These are phyloP conservation scores for Limonium bicolor DNA, from an alignment of 148 eudicot genomes.

Conservation along the genomic window DNA sequence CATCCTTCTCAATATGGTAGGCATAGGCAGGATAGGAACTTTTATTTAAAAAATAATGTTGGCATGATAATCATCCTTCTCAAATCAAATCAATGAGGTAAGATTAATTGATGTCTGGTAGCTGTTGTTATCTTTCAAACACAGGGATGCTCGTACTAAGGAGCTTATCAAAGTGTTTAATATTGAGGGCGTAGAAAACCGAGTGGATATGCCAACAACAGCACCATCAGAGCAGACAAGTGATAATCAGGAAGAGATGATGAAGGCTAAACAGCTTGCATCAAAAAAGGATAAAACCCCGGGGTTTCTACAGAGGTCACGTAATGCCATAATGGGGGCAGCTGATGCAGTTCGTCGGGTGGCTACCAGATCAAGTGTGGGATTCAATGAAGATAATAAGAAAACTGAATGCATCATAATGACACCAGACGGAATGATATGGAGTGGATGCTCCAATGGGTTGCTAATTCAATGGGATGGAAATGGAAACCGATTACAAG, in stretches of 20 bases:
- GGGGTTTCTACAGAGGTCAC: constrained; percentile 81
- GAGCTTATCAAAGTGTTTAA: constrained; percentile 82
- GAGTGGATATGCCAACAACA: constrained; percentile 40
- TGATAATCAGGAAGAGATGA: constrained; percentile 57
- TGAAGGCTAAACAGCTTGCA: constrained; percentile 44
- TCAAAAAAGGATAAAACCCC: constrained; percentile 81
- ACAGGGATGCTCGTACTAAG: constrained; percentile 94
- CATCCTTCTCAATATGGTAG: constrained; percentile 89
- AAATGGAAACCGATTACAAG: constrained; percentile 70
- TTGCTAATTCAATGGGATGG: constrained; percentile 75
- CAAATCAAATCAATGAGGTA: not conserved
- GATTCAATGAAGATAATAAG: constrained; percentile 65
- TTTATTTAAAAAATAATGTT: not conserved
- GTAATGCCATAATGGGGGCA: constrained; percentile 93
- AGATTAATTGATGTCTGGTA: not conserved
- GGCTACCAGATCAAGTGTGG: constrained; percentile 65
- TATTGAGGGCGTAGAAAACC: constrained; percentile 75
- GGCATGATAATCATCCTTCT: not conserved
- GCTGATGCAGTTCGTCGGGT: constrained; percentile 95
- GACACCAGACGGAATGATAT: constrained; percentile 68
- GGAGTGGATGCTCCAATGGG: constrained; percentile 83
- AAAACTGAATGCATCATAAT: constrained; percentile 77
- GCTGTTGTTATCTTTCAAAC: not conserved
- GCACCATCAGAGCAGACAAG: constrained; percentile 31
- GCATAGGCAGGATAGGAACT: too few species aligned